Conservation (phyloP, 345 rosid species). For the Lagerstroemia speciosa region DNA sequence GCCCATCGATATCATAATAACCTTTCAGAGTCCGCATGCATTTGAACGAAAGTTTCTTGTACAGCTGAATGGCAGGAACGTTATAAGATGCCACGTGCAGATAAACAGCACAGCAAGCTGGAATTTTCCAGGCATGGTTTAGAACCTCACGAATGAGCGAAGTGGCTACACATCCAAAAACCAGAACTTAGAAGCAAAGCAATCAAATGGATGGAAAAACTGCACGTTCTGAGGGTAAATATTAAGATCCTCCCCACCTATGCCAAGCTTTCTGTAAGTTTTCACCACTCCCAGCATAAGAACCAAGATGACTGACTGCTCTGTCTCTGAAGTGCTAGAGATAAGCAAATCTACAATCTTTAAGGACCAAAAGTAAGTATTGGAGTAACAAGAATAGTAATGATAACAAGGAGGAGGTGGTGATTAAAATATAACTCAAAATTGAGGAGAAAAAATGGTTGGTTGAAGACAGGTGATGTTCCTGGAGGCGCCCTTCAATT, state of each 20-base stretch:
- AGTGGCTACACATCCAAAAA: slow-evolving; percentile 46
- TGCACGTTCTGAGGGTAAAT: background rate
- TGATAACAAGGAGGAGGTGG: background rate
- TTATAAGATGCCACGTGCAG: slow-evolving; percentile 93
- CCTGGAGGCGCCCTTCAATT: background rate
- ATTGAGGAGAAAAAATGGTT: too few species aligned
- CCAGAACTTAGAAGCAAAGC: slow-evolving; percentile 9
- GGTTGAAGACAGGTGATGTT: too few species aligned
- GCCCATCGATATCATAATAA: slow-evolving; percentile 70
- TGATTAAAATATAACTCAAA: too few species aligned
- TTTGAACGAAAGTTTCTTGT: slow-evolving; percentile 53
- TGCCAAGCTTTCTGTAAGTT: slow-evolving; percentile 69
- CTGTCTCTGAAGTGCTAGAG: slow-evolving; percentile 54
- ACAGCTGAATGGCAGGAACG: slow-evolving; percentile 72
- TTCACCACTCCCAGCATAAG: slow-evolving; percentile 86
- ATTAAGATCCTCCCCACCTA: slow-evolving; percentile 46
- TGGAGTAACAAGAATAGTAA: too few species aligned
- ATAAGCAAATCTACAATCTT: slow-evolving; percentile 82
- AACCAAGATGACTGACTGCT: slow-evolving; percentile 76
- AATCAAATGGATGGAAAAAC: background rate
- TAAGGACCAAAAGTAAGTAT: slow-evolving; percentile 11
- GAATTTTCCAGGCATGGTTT: slow-evolving; percentile 58
- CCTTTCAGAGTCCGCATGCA: slow-evolving; percentile 62
- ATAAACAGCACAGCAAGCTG: slow-evolving; percentile 70
- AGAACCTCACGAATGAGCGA: slow-evolving; percentile 68